Evolutionary conservation across 2,329 filamentous ascomycete genomes (phyloP).

Genomic region (Colletotrichum phormii): DNA sequence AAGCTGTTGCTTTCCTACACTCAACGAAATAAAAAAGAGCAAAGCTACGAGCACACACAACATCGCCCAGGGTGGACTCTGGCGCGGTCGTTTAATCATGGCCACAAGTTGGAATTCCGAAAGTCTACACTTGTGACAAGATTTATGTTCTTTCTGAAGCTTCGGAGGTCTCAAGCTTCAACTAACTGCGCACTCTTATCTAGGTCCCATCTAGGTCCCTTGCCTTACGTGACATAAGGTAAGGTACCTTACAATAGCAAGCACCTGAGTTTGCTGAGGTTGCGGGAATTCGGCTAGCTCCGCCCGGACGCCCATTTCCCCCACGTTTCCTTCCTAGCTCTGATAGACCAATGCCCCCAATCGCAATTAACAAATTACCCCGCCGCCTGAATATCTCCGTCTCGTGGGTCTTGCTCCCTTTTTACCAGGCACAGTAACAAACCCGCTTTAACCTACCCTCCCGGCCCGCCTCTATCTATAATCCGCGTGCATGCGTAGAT

Average conservation of each 20-base stretch:
- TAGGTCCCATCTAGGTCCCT: background rate
- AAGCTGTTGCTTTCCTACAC: conserved; percentile 14
- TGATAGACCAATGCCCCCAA: background rate
- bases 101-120: background rate
- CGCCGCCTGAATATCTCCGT: background rate
- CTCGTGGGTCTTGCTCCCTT: background rate
- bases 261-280: background rate
- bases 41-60: conserved; percentile 11
- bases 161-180: background rate
- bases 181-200: background rate
- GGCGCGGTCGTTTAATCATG: background rate
- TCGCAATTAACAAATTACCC: background rate
- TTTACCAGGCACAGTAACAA: background rate
- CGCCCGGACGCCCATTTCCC: background rate
- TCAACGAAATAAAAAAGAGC: conserved; percentile 20
- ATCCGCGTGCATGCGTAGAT: background rate
- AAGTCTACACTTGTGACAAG: background rate
- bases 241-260: background rate
- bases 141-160: background rate
- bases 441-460: background rate
- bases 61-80: background rate
- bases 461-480: background rate
- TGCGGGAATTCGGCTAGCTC: background rate
- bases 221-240: too few species aligned
- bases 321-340: background rate